Conservation (phyloP, 1,139 yeast species). For the Pichia sp. region DNA sequence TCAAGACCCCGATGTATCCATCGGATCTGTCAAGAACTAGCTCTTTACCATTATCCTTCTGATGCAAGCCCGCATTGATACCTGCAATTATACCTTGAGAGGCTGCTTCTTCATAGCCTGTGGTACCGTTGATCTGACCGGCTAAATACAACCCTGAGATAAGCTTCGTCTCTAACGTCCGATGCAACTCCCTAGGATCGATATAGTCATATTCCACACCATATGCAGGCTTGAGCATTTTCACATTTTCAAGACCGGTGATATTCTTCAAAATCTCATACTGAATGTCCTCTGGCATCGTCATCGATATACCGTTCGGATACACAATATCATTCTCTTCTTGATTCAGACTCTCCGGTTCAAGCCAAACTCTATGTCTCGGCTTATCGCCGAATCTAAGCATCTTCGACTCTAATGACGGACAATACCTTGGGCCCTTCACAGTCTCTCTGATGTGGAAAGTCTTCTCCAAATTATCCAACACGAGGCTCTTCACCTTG, state of each 20-base stretch:
- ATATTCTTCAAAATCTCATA: constrained; percentile 66
- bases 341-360: constrained; percentile 83
- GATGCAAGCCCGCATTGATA: constrained; percentile 73
- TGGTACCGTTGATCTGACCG: constrained; percentile 97
- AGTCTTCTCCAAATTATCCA: constrained; percentile 70
- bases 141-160: constrained; percentile 81
- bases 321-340: constrained; percentile 64
- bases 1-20: constrained; percentile 86
- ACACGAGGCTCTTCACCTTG: constrained; percentile 64
- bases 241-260: constrained; percentile 84
- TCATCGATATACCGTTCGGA: constrained; percentile 94
- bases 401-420: constrained; percentile 89
- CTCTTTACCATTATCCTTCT: constrained; percentile 37
- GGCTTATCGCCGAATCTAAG: constrained; percentile 73
- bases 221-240: constrained; percentile 90
- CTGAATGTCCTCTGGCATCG: constrained; percentile 95
- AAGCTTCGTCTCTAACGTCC: constrained; percentile 76
- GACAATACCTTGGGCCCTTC: constrained; percentile 96
- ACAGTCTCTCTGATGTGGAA: constrained; percentile 92
- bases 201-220: constrained; percentile 98
- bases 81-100: constrained; percentile 97
- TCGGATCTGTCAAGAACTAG: constrained; percentile 67
- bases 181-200: constrained; percentile 81
- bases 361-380: constrained; percentile 85
- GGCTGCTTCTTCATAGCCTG: constrained; percentile 99